phyloP scores from a whole-genome alignment of 2,329 filamentous ascomycete species.

The Venturia effusa region DNA sequence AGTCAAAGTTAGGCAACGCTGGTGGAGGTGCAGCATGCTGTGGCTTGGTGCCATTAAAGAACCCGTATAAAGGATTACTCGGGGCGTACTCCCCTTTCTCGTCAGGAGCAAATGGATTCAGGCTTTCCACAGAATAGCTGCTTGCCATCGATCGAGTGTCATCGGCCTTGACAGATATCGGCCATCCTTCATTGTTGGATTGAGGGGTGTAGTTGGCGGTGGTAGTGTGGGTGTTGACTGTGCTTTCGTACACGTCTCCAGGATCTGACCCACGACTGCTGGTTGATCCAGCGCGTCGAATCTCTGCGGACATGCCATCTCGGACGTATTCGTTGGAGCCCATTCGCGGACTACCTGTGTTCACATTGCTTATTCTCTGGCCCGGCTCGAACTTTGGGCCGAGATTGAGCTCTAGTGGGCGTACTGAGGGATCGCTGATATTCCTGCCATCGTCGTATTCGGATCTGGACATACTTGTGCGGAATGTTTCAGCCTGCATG shows the following conservation, averaged over 20 bases:
- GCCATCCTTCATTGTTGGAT: not conserved
- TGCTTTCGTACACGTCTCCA: constrained; percentile 3
- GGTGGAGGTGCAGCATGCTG: constrained; percentile 21
- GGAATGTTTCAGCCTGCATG: constrained; percentile 18
- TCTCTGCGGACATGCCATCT: constrained; percentile 8
- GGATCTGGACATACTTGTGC: constrained; percentile 17
- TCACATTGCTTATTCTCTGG: constrained; percentile 54
- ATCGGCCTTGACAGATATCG: not conserved
- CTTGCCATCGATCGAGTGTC: constrained; percentile 22
- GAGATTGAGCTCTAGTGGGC: constrained; percentile 52
- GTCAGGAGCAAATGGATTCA: not conserved
- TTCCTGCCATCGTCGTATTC: constrained; percentile 32
- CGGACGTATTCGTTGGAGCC: constrained; percentile 37
- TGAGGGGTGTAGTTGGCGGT: not conserved
- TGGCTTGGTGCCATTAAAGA: constrained; percentile 24
- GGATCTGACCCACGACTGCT: constrained; percentile 3
- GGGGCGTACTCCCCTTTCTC: constrained; percentile 15
- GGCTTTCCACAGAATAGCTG: constrained; percentile 19
- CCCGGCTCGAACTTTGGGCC: constrained; percentile 19
- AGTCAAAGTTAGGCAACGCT: constrained; percentile 28
- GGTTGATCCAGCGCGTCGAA: constrained; percentile 7
- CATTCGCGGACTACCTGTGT: constrained; percentile 59
- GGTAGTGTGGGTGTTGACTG: not conserved
- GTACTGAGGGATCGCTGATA: constrained; percentile 55
- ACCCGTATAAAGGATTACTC: constrained; percentile 15